Evolutionary conservation across 2,329 filamentous ascomycete genomes (phyloP), one percentile per base, ranked within the genome.

Genomic region (Alternaria conjuncta): DNA sequence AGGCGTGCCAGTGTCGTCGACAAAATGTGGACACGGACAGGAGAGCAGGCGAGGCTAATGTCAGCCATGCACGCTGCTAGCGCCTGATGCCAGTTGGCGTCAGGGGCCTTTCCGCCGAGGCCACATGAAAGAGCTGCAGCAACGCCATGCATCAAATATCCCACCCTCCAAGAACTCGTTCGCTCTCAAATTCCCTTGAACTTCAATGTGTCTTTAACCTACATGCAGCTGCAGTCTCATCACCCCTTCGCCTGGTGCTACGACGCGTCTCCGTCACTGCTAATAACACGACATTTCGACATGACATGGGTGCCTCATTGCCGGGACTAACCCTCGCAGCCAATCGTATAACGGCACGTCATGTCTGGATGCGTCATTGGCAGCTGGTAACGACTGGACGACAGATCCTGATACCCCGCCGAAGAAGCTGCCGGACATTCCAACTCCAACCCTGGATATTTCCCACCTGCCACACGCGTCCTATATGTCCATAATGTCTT

Each of bases 1-100:
- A 68, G 65, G 63, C 63, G 65, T 64, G 66, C 60, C 63, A 58
- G 58, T 50, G 64, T 63, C 63, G 67, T 69, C 63, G 61, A 71
- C 64, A 68, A 65, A 63, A 57, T 50, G 57, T 55, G 61, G 57
- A 63, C 57, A 63, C 50, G 61, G 56, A 55, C 62, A 64, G 62
- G 62, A 64, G 62, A 62, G 50, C 58, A 60, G 55, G 50, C 58
- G 53, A 61, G 62, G 54, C 63, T 58, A 62, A 55, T 32, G 63
- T 47, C 54, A 55, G 60, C 59, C 63, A 46, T 55, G 36, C 36
- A 41, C 36, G 36, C 36, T 41, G 51, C 15, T 56, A 62, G 59
- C 43, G 49, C 55, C 23, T 44, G 25, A 20, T 56, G 61, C 57
- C 57, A 63, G 57, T 60, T 63, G 61, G 57, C 56, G 45, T 60